Conservation (phyloP, 768 basidiomycete genomes). For the Hebeloma cylindrosporum region DNA sequence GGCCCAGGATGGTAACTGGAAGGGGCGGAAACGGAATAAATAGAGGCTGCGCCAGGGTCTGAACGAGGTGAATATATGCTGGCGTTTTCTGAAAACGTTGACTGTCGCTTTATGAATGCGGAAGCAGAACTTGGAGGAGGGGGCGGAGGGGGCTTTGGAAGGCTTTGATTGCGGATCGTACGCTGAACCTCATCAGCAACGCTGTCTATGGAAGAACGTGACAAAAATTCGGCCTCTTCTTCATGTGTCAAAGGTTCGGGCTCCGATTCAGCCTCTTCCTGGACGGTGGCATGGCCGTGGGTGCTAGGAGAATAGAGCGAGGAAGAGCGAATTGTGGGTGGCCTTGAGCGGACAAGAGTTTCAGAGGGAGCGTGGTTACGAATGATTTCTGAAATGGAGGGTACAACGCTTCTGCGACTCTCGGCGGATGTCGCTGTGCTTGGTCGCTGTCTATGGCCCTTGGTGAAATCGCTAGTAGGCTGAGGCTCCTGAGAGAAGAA, state of each 20-base stretch:
- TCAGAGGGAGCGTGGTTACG: conserved; percentile 70
- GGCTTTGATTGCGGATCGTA: conserved; percentile 62
- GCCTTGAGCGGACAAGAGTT: conserved; percentile 48
- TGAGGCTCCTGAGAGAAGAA: conserved; percentile 5
- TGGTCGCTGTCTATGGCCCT: conserved; percentile 18
- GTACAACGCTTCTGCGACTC: conserved; percentile 53
- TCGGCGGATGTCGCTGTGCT: conserved; percentile 26
- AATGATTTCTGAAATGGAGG: conserved; percentile 89
- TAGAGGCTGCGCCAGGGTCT: conserved; percentile 51
- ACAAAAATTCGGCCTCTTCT: conserved; percentile 64
- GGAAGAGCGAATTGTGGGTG: conserved; percentile 43
- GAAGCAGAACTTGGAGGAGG: conserved; percentile 34
- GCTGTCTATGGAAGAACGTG: conserved; percentile 86
- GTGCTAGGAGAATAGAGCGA: conserved; percentile 48
- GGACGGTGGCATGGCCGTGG: conserved; percentile 44
- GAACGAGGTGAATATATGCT: conserved; percentile 56
- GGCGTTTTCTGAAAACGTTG: conserved; percentile 54
- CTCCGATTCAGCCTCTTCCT: conserved; percentile 58
- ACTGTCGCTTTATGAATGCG: conserved; percentile 48
- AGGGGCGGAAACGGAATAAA: conserved; percentile 50
- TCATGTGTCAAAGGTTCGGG: conserved; percentile 46
- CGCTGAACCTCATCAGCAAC: conserved; percentile 79
- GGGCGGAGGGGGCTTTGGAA: conserved; percentile 36
- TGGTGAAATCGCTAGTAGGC: conserved; percentile 5
- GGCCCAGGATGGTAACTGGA: conserved; percentile 45